Evolutionary conservation across 495 filamentous ascomycete species (phyloP).

Genomic region (Hypoxylon crocopeplum): DNA sequence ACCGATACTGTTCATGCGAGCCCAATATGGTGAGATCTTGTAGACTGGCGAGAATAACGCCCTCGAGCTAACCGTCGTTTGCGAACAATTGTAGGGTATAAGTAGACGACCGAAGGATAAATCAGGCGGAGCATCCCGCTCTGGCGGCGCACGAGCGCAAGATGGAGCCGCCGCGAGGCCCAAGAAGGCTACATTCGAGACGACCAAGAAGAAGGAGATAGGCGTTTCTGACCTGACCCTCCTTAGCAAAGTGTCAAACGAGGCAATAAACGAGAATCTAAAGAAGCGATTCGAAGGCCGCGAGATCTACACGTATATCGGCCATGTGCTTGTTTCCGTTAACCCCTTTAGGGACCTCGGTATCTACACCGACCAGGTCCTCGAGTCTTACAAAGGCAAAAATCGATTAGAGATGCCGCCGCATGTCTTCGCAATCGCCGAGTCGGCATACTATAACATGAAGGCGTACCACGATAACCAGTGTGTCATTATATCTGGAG

Average conservation of each 20-base stretch:
- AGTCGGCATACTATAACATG: conserved; percentile 99
- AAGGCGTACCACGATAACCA: conserved; percentile 99
- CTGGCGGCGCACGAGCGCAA: conserved; percentile 59
- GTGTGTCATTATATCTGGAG: conserved; percentile 98
- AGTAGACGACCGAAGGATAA: conserved; percentile 63
- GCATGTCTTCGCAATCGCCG: conserved; percentile 97
- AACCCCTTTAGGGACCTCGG: conserved; percentile 98
- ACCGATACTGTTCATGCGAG: conserved; percentile 34
- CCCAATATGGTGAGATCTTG: conserved; percentile 42
- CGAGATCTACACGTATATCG: conserved; percentile 99
- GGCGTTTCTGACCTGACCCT: conserved; percentile 97
- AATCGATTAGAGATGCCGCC: conserved; percentile 95
- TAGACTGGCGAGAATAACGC: conserved; percentile 6
- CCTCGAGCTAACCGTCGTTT: conserved; percentile 19
- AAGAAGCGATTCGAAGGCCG: conserved; percentile 95
- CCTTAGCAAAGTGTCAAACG: conserved; percentile 97
- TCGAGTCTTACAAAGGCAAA: conserved; percentile 91
- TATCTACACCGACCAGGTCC: conserved; percentile 94
- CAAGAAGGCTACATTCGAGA: conserved; percentile 95
- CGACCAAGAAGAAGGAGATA: conserved; percentile 97
- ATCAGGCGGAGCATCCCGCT: conserved; percentile 71
- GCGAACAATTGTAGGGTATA: conserved; percentile 52
- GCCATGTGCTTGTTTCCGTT: conserved; percentile 98
- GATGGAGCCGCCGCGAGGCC: conserved; percentile 70
- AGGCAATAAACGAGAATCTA: conserved; percentile 98